Base-by-base conservation (phyloP, 2,329 filamentous ascomycete species). In the Pseudogymnoascus sp. region DNA sequence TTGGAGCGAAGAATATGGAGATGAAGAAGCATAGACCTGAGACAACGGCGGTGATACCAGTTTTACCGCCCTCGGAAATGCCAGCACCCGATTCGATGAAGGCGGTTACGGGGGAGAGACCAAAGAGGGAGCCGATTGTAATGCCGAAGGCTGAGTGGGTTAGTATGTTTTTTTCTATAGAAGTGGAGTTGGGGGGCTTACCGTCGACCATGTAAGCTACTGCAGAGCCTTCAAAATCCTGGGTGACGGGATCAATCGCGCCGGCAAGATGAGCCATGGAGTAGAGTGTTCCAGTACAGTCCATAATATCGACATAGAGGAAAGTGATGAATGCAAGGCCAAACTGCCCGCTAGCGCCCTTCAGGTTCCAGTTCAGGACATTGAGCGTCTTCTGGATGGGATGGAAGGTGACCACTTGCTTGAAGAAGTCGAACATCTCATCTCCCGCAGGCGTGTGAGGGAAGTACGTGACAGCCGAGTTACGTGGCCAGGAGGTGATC, bases 31-130 rank as follows among this genome's bases (percentile, higher is more conserved):
- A 91, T 57, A 95, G 60, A 4, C 90, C 90, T 0, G 89, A 86
- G 13, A 83, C 77, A 72, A 92, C 88, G 52, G 89, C 84, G 0
- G 90, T 94, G n/a, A 95, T 74, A 13, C 90, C 90, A 0, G 90
- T 95, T 69, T 86, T 85, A 45, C 90, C 90, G 58, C 90, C 90
- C 73, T 95, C 90, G 0, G 89, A 89, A 64, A 95, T 95, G 67
- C 90, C 90, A 7, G 90, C 90, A 69, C 90, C 90, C n/a, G 86
- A 90, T 73, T 95, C 90, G 68, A 95, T 85, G 69, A 90, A 95
- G 8, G 90, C 89, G 0, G 90, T 95, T 3, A 95, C 89, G 0
- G 90, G 90, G 0, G 90, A 86, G 8, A 81, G 82, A 57, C 90
- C 90, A 56, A 95, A 78, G 1, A 95, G 76, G 4, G 88, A 83